Evolutionary conservation across 129 eudicot species (phyloP).

Genomic region (Lonicera japonica): DNA sequence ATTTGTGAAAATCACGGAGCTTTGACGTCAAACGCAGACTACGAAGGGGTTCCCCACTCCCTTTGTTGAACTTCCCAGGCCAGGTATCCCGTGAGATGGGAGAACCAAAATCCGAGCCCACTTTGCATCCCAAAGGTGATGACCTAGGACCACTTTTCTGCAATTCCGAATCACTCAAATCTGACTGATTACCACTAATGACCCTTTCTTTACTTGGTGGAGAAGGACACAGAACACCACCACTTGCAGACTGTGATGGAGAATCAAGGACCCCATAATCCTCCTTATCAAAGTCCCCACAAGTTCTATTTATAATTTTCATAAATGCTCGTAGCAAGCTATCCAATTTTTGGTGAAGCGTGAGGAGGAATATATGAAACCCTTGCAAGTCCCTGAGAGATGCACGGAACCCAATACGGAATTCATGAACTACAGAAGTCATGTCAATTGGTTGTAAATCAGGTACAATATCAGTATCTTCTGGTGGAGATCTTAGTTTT

Average conservation of each 20-base stretch:
- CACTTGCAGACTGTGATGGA: slow-evolving; percentile 36
- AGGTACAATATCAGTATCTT: slow-evolving; percentile 29
- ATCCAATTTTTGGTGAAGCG: slow-evolving; percentile 87
- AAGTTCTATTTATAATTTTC: slow-evolving; percentile 41
- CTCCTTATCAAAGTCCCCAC: slow-evolving; percentile 63
- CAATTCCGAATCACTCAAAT: slow-evolving; percentile 43
- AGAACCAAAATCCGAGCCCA: slow-evolving; percentile 44
- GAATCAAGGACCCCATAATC: slow-evolving; percentile 60
- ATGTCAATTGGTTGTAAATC: slow-evolving; percentile 34
- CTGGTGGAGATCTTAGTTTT: slow-evolving; percentile 58
- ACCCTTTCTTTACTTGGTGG: slow-evolving; percentile 49
- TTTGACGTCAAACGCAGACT: slow-evolving; percentile 70
- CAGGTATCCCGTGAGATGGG: slow-evolving; percentile 69
- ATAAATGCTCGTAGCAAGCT: slow-evolving; percentile 54
- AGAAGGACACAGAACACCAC: slow-evolving; percentile 34
- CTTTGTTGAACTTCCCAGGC: slow-evolving; percentile 64
- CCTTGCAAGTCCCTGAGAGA: slow-evolving; percentile 92
- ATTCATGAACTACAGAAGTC: slow-evolving; percentile 55
- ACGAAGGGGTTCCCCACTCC: slow-evolving; percentile 62
- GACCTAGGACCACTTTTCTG: slow-evolving; percentile 40
- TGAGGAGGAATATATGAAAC: slow-evolving; percentile 82
- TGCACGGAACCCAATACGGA: slow-evolving; percentile 82
- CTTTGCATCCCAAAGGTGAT: slow-evolving; percentile 47
- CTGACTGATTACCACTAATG: slow-evolving; percentile 29
- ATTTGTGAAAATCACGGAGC: slow-evolving; percentile 88